Conservation (phyloP, 129 eudicot species). For the Artemisia tridentata region DNA sequence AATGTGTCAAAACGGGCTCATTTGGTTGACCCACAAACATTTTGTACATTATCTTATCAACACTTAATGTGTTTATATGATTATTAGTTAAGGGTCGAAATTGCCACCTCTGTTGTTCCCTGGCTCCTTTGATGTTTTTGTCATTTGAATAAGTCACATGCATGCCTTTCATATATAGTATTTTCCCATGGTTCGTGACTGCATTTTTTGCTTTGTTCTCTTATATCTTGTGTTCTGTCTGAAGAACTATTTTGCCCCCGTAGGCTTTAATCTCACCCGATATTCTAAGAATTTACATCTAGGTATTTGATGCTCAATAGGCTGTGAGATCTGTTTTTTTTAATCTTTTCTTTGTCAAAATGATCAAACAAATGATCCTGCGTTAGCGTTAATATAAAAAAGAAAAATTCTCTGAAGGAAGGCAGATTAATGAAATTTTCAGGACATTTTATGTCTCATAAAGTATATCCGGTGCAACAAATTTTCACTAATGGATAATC, state of each 20-base stretch:
- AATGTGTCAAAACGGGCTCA: not conserved
- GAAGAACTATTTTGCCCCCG: not conserved
- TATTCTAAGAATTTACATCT: not conserved
- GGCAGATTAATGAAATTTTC: not conserved
- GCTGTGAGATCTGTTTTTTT: not conserved
- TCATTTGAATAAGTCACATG: not conserved
- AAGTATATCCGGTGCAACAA: not conserved
- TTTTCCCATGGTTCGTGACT: too few species aligned
- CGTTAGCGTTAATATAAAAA: not conserved
- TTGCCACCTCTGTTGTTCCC: not conserved
- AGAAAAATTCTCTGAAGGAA: not conserved
- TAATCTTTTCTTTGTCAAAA: not conserved
- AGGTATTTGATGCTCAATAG: not conserved
- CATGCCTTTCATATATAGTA: not conserved
- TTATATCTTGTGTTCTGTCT: not conserved
- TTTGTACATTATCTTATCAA: not conserved
- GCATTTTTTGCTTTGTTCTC: not conserved
- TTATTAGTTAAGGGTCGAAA: not conserved
- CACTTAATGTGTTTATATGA: not conserved
- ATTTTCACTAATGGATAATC: slow-evolving; percentile 13
- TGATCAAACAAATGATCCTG: not conserved
- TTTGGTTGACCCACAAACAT: not conserved
- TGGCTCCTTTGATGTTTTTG: too few species aligned
- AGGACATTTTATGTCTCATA: not conserved
- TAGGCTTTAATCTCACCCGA: not conserved